Evolutionary conservation across 2,329 filamentous ascomycete genomes (phyloP).

Genomic region (Clarireedia monteithiana): DNA sequence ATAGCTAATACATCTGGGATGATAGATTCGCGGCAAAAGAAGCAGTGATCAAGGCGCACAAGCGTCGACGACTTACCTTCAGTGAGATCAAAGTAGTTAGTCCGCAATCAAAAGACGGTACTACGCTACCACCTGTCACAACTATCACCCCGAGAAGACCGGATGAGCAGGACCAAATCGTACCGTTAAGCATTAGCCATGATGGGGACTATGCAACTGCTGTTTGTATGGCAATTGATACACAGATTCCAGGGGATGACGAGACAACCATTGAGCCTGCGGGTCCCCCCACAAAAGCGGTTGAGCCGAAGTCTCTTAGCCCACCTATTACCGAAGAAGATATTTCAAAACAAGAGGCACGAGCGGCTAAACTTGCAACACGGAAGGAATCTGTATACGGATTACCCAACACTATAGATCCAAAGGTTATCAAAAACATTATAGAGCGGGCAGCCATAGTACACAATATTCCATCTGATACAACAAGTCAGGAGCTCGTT

Average conservation of each 20-base stretch:
- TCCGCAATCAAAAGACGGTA: background rate
- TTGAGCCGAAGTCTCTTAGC: background rate
- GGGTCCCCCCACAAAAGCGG: background rate
- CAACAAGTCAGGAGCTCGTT: background rate
- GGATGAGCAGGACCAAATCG: conserved; percentile 39
- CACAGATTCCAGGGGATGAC: too few species aligned
- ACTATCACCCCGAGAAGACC: conserved; percentile 25
- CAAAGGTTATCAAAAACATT: background rate
- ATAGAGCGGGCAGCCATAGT: background rate
- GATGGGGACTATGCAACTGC: conserved; percentile 76
- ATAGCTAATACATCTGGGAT: too few species aligned
- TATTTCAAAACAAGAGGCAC: background rate
- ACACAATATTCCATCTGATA: background rate
- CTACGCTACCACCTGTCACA: conserved; percentile 15
- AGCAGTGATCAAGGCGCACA: conserved; percentile 65
- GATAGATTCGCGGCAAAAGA: conserved; percentile 57
- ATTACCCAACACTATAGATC: background rate
- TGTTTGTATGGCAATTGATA: conserved; percentile 47
- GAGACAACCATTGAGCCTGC: background rate
- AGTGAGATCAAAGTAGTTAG: conserved; percentile 44
- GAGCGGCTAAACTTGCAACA: background rate
- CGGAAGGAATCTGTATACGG: background rate
- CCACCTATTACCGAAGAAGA: background rate
- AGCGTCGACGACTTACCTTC: conserved; percentile 49
- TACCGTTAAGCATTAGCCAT: conserved; percentile 75